Evolutionary conservation across 768 basidiomycete species (phyloP), one percentile per base, ranked within the genome.

Genomic region (Boletus insuetus): DNA sequence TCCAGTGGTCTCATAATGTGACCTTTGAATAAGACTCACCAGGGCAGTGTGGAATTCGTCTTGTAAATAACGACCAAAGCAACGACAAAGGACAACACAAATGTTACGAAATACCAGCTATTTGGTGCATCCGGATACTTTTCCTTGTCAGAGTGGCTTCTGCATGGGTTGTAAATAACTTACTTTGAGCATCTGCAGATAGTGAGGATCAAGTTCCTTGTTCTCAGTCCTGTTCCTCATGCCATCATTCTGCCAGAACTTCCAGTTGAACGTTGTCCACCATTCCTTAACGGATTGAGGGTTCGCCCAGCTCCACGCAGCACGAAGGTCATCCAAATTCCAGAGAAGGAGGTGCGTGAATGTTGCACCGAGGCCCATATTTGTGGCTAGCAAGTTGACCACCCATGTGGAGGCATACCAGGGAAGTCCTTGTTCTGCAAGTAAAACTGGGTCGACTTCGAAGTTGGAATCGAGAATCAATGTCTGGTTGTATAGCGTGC

Each of bases 11-110:
- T 17, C 39, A 8, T n/a, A 10, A 50, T 47, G 20, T 19, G 9
- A 16, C 13, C 7, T 38, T 22, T 12, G 8, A 29, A 42, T 32
- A 7, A 8, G 12, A 56, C 64, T 52, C 29, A 65, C 83, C 83
- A 83, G 20, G 83, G 83, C 11, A 85, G 65, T 3, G 75, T 79
- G 7, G 81, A 80, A 50, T 78, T 59, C n/a, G 76, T 77, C 31
- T 79, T 75, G 65, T 84, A 85, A 56, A 79, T 71, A 5, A 79
- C 78, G 7, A 78, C 74, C 74, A 84, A 75, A 0, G 82, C 82
- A 70, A 84, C 77, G 3, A 78, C 69, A 51, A 80, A 73, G 31
- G 65, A 69, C 5, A 63, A 2, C 6, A 64, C 17, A 24, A 73
- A 49, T 8, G 60, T 61, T 3, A 60, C 24, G 17, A 60, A 56